These are phyloP conservation scores for Miamiensis avidus DNA, from an alignment of 169 alveolate genomes.

Conservation along the genomic window DNA sequence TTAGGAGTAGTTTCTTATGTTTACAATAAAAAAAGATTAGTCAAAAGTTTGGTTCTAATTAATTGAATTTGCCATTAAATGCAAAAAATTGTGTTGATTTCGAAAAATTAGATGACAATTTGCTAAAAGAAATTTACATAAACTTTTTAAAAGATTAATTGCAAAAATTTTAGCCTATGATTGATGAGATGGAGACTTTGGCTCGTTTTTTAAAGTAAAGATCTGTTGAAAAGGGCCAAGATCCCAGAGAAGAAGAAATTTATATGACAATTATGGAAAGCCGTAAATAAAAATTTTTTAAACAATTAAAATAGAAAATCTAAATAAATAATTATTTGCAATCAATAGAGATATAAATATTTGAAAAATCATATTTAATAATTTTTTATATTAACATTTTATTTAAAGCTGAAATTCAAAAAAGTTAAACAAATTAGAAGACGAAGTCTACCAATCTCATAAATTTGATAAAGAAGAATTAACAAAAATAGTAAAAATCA, in stretches of 20 bases:
- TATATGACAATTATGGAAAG: too few relatives aligned
- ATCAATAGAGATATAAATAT: too few relatives aligned
- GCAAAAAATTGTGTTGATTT: neutral
- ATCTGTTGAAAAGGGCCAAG: neutral
- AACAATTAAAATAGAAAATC: too few relatives aligned
- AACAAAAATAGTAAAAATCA: neutral
- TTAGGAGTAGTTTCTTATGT: too few relatives aligned
- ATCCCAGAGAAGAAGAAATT: neutral
- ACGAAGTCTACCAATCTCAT: neutral
- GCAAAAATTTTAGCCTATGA: neutral
- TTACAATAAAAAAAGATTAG: too few relatives aligned
- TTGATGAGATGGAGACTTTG: neutral
- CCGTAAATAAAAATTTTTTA: too few relatives aligned
- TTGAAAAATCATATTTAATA: too few relatives aligned
- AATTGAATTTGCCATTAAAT: neutral
- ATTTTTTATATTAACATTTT: too few relatives aligned
- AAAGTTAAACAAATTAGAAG: neutral
- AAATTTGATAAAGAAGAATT: neutral
- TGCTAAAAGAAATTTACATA: neutral
- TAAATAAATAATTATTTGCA: too few relatives aligned
- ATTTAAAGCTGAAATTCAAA: neutral
- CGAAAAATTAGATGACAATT: neutral
- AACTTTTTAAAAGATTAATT: too few relatives aligned
- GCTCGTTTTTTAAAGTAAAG: neutral
- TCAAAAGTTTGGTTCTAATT: too few relatives aligned